Evolutionary conservation across 345 rosid genomes (phyloP), one percentile per base, ranked within the genome.

Genomic region (Hevea brasiliensis): DNA sequence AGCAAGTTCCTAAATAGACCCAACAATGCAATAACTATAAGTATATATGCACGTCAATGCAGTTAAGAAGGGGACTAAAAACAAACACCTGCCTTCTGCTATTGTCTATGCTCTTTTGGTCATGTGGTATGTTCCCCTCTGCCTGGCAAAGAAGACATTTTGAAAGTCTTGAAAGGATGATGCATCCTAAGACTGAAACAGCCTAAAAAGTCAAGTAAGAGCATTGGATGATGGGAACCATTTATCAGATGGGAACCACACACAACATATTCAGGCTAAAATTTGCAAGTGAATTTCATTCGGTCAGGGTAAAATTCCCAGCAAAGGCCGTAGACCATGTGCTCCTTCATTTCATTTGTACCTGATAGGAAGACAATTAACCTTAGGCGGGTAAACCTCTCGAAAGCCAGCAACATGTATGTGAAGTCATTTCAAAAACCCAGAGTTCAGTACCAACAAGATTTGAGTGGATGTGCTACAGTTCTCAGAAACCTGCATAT

Each of bases 121-220:
- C 74, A 72, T 61, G 74, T 72, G 60, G 0, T 35, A 35, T 72
- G 60, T 61, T 60, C 18, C 60, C 47, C 47, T 9, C 5, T 1
- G 42, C 12, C 14, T n/a, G 6, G 17, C 5, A 17, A 35, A 41
- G 0, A 0, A 56, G 37, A 58, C 20, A 24, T 41, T 23, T n/a
- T 47, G 6, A 14, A 61, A 37, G 29, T n/a, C 59, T 13, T 32
- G 47, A 61, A 61, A 17, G 47, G 58, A n/a, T 71, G 58, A n/a
- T 71, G 45, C 27, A 45, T 47, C 56, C 67, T 58, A 20, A 18
- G 44, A 45, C 27, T 47, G 74, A 59, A 59, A 45, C 65, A 18
- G 21, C 57, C 27, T 24, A 8, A 45, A 7, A 71, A 12, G 4
- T 42, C 66, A 45, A 12, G 5, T 8, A 53, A 35, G 6, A 26